Base-by-base conservation (phyloP, 805 yeast genomes). In the Pichia rugopelliculosa region DNA sequence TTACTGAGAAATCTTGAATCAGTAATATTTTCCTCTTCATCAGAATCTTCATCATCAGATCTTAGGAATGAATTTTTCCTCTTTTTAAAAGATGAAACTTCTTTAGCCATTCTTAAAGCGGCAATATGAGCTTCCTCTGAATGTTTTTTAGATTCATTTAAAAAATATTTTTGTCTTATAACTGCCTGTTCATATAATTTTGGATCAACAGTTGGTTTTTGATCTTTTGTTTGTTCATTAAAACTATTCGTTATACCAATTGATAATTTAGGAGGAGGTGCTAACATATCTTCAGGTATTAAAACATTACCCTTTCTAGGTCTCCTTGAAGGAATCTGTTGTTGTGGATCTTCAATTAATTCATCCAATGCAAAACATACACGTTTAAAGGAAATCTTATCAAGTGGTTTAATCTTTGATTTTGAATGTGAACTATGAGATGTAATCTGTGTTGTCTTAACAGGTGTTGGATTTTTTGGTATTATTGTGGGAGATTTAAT, bases 101-200 rank as follows among this genome's bases (percentile, higher is more conserved):
- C 93, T 41, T 69, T 68, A 0, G 89, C 89, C 38, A 83, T 76
- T 58, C 84, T 69, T 53, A 76, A 75, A 1, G 91, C 95, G 4
- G 87, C 77, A 27, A 70, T 59, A 63, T 84, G 87, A 0, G 93
- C 91, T 58, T 84, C 91, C 44, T 77, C 75, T 2, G 88, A 87
- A 65, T 84, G 91, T 51, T 76, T 80, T 26, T 75, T 79, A 1
- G 90, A 78, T 58, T 84, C 89, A 23, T 73, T 61, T 18, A 75
- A 56, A 1, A 83, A 78, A 43, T 68, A 59, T 36, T 65, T 71
- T 52, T 82, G 85, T 18, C 77, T 71, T 22, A 80, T 85, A n/a
- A 77, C 56, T 0, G 89, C 89, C 36, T 71, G 51, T 41, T 68
- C 69, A 44, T 83, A 64, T 45, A 80, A 81, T 34, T 70, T 70